Evolutionary conservation across 805 yeast genomes (phyloP).

Genomic region (Wickerhamiella musiphila): DNA sequence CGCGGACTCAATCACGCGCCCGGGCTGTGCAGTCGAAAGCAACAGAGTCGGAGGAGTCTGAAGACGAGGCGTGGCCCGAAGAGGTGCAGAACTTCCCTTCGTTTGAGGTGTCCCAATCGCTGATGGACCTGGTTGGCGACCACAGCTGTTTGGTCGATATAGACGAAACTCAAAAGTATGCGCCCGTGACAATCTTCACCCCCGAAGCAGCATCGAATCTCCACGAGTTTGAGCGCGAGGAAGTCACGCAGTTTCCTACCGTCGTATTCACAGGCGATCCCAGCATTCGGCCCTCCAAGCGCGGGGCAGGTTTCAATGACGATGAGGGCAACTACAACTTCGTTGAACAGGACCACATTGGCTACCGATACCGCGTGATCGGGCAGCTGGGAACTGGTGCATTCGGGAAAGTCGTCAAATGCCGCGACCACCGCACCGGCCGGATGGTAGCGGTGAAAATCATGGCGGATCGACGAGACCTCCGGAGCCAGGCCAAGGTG

Average conservation of each 20-base stretch:
- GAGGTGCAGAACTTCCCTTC: too few species aligned
- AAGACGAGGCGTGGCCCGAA: too few species aligned
- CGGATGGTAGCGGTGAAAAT: conserved; percentile 55
- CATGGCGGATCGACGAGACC: conserved; percentile 52
- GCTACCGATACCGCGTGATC: conserved; percentile 51
- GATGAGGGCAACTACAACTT: conserved; percentile 41
- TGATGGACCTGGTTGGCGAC: conserved; percentile 1
- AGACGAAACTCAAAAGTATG: too few species aligned
- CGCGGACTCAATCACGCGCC: too few species aligned
- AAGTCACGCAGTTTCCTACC: not conserved
- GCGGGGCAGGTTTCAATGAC: conserved; percentile 24
- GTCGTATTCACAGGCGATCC: conserved; percentile 35
- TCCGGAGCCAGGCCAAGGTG: conserved; percentile 61
- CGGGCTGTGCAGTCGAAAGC: too few species aligned
- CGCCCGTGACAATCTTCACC: too few species aligned
- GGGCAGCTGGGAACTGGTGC: conserved; percentile 56
- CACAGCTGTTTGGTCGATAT: too few species aligned
- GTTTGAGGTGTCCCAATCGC: not conserved
- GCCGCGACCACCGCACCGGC: conserved; percentile 46
- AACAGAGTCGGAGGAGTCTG: too few species aligned
- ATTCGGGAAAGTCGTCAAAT: conserved; percentile 61
- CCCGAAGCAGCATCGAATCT: not conserved
- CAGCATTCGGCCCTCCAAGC: conserved; percentile 12
- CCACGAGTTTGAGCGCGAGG: conserved; percentile 1
- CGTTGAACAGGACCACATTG: conserved; percentile 48